phyloP scores from a whole-genome alignment of 1,284 basidiomycete species.

The Xerocomus nothofagi region DNA sequence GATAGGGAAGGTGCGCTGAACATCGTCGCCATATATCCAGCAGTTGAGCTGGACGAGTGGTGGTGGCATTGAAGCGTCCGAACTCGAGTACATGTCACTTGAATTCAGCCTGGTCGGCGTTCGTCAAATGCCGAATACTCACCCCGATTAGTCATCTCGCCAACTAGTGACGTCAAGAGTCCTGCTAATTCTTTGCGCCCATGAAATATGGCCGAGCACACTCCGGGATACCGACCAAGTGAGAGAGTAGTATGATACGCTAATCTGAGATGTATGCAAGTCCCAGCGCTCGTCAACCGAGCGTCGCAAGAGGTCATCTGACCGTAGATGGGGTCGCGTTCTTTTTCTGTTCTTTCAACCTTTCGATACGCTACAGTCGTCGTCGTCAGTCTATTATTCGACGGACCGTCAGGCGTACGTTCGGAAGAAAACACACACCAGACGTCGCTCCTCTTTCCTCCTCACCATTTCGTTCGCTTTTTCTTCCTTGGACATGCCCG shows the following conservation, averaged over 20 bases:
- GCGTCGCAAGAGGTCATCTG: slow-evolving; percentile 7
- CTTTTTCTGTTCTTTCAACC: slow-evolving; percentile 72
- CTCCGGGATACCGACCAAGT: no score
- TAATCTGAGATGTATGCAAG: background rate
- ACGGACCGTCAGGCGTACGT: background rate
- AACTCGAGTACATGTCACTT: no score
- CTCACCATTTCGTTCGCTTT: slow-evolving; percentile 87
- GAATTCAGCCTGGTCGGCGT: no score
- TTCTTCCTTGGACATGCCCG: slow-evolving; percentile 77
- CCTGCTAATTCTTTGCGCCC: no score
- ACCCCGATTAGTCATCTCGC: no score
- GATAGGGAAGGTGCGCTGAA: no score
- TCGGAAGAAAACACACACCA: slow-evolving; percentile 45
- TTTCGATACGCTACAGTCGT: slow-evolving; percentile 56
- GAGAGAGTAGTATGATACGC: background rate
- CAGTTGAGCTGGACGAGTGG: no score
- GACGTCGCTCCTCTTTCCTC: slow-evolving; percentile 84
- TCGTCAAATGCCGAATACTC: no score
- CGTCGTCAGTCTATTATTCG: slow-evolving; percentile 3
- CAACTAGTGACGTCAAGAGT: no score
- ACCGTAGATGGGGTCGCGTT: slow-evolving; percentile 27
- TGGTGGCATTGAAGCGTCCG: no score
- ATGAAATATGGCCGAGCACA: no score
- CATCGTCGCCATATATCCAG: no score
- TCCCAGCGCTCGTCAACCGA: background rate